Evolutionary conservation across 768 basidiomycete genomes (phyloP).

Genomic region (Trametes maxima): DNA sequence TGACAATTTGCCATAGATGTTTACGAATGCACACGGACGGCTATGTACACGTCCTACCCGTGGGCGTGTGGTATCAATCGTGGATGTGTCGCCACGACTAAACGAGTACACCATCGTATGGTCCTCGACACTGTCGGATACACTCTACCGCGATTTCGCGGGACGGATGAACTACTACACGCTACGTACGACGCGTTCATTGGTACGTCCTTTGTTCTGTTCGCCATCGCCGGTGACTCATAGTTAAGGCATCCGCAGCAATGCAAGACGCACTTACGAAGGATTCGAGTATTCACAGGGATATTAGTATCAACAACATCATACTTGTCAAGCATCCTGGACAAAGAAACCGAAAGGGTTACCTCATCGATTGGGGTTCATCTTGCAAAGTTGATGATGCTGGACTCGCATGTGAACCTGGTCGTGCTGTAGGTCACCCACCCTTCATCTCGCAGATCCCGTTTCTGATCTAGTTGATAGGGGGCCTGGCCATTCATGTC

Average conservation of each 20-base stretch:
- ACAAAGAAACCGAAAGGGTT: not conserved
- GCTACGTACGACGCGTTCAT: not conserved
- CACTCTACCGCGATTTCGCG: not conserved
- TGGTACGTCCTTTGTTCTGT: not conserved
- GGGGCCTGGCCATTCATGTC: constrained; percentile 12
- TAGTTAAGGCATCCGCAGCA: not conserved
- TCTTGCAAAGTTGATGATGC: not conserved
- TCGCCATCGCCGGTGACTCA: no score
- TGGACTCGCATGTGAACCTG: not conserved
- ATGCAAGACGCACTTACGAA: constrained; percentile 5
- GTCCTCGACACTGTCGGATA: constrained; percentile 3
- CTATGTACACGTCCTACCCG: not conserved
- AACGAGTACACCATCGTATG: constrained; percentile 6
- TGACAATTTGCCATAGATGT: no score
- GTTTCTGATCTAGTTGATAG: not conserved
- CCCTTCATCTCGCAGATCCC: not conserved
- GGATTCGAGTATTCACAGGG: not conserved
- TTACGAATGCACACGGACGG: no score
- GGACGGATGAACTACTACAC: constrained; percentile 6
- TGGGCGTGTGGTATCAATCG: not conserved
- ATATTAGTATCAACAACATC: constrained; percentile 8
- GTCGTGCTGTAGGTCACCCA: not conserved
- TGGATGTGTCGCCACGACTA: not conserved
- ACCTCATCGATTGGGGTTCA: constrained; percentile 17
- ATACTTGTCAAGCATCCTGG: not conserved